phyloP scores from a whole-genome alignment of 306 rosid species.

The Begonia masoniana region DNA sequence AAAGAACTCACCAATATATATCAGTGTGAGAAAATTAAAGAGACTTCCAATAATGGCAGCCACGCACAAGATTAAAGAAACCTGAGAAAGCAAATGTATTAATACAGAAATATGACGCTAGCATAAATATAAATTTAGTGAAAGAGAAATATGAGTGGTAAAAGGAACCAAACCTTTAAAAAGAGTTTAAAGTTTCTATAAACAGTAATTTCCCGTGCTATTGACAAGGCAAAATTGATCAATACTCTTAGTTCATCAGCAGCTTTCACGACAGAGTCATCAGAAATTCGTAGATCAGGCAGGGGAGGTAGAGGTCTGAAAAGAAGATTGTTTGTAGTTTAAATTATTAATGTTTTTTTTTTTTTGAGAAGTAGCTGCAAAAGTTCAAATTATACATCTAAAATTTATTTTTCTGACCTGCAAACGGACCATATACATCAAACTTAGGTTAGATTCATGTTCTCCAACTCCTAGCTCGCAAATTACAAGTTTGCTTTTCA shows the following conservation, averaged over 20 bases:
- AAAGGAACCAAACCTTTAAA: slow-evolving; percentile 34
- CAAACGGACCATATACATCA: too few species aligned
- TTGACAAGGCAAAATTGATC: slow-evolving; percentile 45
- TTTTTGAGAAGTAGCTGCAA: too few species aligned
- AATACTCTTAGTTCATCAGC: slow-evolving; percentile 52
- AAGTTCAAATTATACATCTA: too few species aligned
- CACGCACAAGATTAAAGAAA: slow-evolving; percentile 44
- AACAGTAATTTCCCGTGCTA: slow-evolving; percentile 73
- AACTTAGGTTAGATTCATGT: too few species aligned
- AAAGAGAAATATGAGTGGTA: neutral
- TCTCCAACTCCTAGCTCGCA: too few species aligned
- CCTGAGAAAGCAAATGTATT: slow-evolving; percentile 28
- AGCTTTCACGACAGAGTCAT: slow-evolving; percentile 37
- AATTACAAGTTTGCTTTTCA: too few species aligned
- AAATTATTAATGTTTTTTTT: too few species aligned
- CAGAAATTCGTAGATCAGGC: slow-evolving; percentile 89
- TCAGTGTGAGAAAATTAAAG: slow-evolving; percentile 62
- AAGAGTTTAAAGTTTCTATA: slow-evolving; percentile 56
- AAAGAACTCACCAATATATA: slow-evolving; percentile 48
- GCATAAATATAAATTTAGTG: neutral
- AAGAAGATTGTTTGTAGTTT: slow-evolving; percentile 6
- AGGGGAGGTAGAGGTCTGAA: slow-evolving; percentile 95
- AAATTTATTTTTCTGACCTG: too few species aligned
- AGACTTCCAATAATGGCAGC: slow-evolving; percentile 59
- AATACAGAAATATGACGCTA: neutral